phyloP scores from a whole-genome alignment of 345 rosid genomes.

The Luvunga scandens region DNA sequence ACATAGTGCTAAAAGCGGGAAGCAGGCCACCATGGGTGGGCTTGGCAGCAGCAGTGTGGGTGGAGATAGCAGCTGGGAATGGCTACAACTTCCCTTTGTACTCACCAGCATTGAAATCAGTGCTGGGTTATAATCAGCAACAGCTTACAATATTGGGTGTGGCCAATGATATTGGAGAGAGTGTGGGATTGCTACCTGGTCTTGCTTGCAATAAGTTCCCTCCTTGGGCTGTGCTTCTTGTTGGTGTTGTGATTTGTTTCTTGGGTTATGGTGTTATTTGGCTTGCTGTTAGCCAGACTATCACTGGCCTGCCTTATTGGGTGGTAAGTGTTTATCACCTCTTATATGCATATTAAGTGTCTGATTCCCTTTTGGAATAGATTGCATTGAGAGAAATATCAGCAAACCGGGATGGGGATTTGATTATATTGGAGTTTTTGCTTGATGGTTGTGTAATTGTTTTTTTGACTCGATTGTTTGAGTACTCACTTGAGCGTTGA shows the following conservation, averaged over 20 bases:
- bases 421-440: not conserved
- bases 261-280: constrained; percentile 88
- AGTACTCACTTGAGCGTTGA: not conserved
- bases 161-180: constrained; percentile 93
- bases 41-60: constrained; percentile 90
- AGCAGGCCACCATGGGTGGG: constrained; percentile 99
- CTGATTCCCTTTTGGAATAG: not conserved
- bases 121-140: constrained; percentile 74
- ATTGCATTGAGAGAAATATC: not conserved
- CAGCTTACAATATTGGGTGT: constrained; percentile 87
- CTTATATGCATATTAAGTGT: not conserved
- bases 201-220: constrained; percentile 87
- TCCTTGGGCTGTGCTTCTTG: constrained; percentile 75
- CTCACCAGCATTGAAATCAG: constrained; percentile 71
- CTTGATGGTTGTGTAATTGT: not conserved
- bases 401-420: not conserved
- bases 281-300: constrained; percentile 70
- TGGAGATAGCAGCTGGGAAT: constrained; percentile 69
- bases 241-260: constrained; percentile 69
- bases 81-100: constrained; percentile 75
- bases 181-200: constrained; percentile 79
- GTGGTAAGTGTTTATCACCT: constrained; percentile 38
- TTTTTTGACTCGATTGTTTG: not conserved
- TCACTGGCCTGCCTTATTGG: constrained; percentile 73
- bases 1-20: constrained; percentile 54